Conservation (phyloP, 2,329 filamentous ascomycete genomes). For the Metarhizium brunneum region DNA sequence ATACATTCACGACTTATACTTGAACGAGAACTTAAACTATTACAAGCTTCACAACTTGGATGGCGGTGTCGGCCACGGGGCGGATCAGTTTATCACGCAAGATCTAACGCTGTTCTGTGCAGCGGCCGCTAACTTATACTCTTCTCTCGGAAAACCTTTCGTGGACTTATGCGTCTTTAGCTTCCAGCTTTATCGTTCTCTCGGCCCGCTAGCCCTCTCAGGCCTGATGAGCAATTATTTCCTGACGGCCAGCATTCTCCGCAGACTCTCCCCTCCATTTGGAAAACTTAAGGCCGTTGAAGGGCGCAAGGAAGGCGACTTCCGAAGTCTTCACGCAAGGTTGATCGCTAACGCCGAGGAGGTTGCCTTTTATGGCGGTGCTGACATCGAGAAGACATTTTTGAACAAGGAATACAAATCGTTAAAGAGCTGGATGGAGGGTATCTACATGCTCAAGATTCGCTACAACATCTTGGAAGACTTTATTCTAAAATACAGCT, state of each 20-base stretch:
- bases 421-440: slow-evolving; percentile 93
- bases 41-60: slow-evolving; percentile 93
- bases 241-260: slow-evolving; percentile 80
- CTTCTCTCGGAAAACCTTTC: slow-evolving; percentile 91
- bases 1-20: slow-evolving; percentile 94
- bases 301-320: slow-evolving; percentile 90
- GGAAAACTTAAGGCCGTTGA: slow-evolving; percentile 95
- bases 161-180: slow-evolving; percentile 98
- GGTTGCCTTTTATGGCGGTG: slow-evolving; percentile 93
- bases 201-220: slow-evolving; percentile 79
- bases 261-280: slow-evolving; percentile 85
- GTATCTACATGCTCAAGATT: slow-evolving; percentile 95
- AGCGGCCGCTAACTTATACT: slow-evolving; percentile 85
- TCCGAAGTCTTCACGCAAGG: slow-evolving; percentile 80
- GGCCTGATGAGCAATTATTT: slow-evolving; percentile 90
- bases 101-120: slow-evolving; percentile 94
- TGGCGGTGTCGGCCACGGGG: slow-evolving; percentile 81
- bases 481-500: slow-evolving; percentile 95
- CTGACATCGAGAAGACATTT: slow-evolving; percentile 89
- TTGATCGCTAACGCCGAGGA: slow-evolving; percentile 96
- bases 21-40: slow-evolving; percentile 91
- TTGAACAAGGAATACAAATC: slow-evolving; percentile 88
- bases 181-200: slow-evolving; percentile 86
- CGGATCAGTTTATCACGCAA: slow-evolving; percentile 96
- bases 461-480: slow-evolving; percentile 98